These are phyloP conservation scores for Dothiorella sarmentorum DNA, from an alignment of 2,329 filamentous ascomycete genomes.

Conservation along the genomic window DNA sequence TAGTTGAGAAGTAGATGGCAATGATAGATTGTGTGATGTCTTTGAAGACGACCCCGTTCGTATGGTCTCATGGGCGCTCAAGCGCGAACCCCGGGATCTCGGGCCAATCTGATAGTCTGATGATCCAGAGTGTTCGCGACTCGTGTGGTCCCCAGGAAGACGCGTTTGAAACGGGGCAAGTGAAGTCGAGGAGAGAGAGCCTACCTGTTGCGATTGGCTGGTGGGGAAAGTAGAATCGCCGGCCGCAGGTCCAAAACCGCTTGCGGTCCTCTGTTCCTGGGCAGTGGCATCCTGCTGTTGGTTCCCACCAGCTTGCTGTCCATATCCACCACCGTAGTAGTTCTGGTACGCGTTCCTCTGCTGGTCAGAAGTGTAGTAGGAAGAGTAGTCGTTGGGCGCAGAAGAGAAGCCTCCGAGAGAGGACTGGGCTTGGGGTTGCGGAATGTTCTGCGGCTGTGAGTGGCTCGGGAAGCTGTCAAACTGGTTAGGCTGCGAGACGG, in stretches of 20 bases:
- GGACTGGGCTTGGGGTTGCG: conserved; percentile 54
- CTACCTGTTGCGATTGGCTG: conserved; percentile 57
- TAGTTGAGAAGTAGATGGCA: conserved; percentile 10
- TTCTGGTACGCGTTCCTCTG: conserved; percentile 70
- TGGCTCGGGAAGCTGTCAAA: conserved; percentile 49
- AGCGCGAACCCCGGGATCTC: not conserved
- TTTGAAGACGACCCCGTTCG: not conserved
- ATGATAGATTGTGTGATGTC: not conserved
- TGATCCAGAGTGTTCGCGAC: not conserved
- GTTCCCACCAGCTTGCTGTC: conserved; percentile 53
- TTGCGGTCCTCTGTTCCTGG: conserved; percentile 71
- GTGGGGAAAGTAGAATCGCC: conserved; percentile 61
- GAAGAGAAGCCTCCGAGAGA: conserved; percentile 68
- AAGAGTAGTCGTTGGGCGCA: conserved; percentile 73
- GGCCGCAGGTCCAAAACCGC: conserved; percentile 63
- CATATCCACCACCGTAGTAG: conserved; percentile 57
- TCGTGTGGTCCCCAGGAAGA: not conserved
- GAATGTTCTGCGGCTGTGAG: conserved; percentile 55
- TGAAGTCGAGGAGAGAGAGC: conserved; percentile 19
- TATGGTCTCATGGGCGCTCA: not conserved
- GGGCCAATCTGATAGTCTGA: not conserved
- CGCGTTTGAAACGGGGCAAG: not conserved
- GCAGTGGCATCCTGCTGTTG: conserved; percentile 62
- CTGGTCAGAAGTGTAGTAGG: conserved; percentile 78
- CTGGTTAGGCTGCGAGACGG: conserved; percentile 50